Evolutionary conservation across 306 rosid species (phyloP), one percentile per base, ranked within the genome.

Genomic region (Malus sylvestris): DNA sequence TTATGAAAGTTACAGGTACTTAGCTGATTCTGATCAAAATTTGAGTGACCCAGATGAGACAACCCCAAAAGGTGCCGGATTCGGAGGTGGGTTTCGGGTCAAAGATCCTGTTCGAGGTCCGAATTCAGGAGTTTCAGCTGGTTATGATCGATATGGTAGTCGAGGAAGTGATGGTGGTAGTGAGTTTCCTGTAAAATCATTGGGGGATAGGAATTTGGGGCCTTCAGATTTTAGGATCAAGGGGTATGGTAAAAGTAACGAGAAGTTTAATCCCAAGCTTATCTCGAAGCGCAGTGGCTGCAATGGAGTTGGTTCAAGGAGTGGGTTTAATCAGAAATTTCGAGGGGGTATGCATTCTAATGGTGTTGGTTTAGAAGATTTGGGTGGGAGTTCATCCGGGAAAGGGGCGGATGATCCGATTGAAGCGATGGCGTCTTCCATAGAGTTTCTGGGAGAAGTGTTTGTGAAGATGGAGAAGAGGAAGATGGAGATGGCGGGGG

Each of bases 401-500:
- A 71, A 84, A 86, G 80, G 79, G 82, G 76, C 62, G 18, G 93
- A 29, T 0, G 11, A 88, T 25, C 87, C 93, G 0, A 71, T 88
- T 27, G 90, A 80, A 0, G 93, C 88, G 12, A 80, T 92, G 65
- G 96, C 90, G 19, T 69, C 86, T 1, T 95, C 96, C 4, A 86
- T 92, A 23, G 84, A 83, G 78, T 61, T 86, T 3, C 46, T 92
- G 30, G 96, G 96, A 49, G 93, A 92, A 79, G 91, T 90, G 67
- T 87, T 90, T 69, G 89, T 90, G 78, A 87, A 86, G 44, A 86
- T 86, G 87, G 97, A 92, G 68, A 82, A 88, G 78, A 90, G 84
- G 97, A 92, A 90, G 88, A 90, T 92, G 93, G 97, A 92, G 75
- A 92, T 87, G 97, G 92, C 97, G 0, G 84, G 92, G 79, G 93